Base-by-base conservation (phyloP, 2,329 filamentous ascomycete species). In the Sphaceloma murrayae region DNA sequence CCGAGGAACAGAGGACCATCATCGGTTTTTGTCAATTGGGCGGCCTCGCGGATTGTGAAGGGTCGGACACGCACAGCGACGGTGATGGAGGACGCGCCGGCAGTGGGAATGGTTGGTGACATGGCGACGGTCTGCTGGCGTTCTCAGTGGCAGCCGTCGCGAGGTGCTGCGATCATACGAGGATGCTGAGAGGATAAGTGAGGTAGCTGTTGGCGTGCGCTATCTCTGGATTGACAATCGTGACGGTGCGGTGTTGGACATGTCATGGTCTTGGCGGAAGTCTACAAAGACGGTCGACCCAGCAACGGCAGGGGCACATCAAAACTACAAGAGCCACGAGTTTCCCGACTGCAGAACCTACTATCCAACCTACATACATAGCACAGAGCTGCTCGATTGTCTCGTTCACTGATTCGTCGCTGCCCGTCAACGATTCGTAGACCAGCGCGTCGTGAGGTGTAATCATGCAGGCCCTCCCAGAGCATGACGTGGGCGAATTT, bases 401-500 rank as follows among this genome's bases (percentile, higher is more conserved):
- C 33, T 57, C 52, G 21, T 48, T 52, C 56, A 83, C 68, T 2
- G 85, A 78, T 33, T 82, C 68, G 64, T 94, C 86, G 9, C 79
- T 81, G 27, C 76, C 67, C 4, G 86, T 94, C 49, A 94, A 72
- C 45, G n/a, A n/a, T n/a, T 77, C 66, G 42, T 67, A 66, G 34
- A 94, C 63, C 52, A 93, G 85, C 3, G 67, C 70, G 29, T 70
- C 67, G 54, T 89, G 79, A 1, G 87, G 80, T 53, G 85, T 72
- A 60, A n/a, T n/a, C n/a, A n/a, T n/a, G n/a, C n/a, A n/a, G n/a
- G n/a, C n/a, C n/a, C n/a, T n/a, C n/a, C n/a, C 80, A 83, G 44
- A 95, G 68, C 86, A 95, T 87, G 57, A 95, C 81, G 62, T 96
- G 89, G 58, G 96, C 91, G 61, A 96, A 89, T 68, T 95, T 88